Base-by-base conservation (phyloP, 1,284 basidiomycete species). In the Ganoderma sinense region DNA sequence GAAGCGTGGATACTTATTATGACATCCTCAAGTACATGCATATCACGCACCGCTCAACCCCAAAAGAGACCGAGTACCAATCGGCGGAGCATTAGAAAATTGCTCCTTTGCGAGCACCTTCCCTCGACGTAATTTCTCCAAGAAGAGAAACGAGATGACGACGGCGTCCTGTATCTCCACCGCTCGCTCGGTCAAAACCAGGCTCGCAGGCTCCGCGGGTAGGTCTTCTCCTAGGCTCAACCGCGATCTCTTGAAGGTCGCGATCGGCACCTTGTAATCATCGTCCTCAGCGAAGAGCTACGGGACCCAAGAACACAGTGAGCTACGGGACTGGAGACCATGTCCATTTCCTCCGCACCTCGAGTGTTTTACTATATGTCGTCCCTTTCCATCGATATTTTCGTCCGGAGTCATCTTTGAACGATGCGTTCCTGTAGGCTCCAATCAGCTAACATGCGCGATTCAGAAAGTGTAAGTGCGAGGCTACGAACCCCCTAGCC, bases 381-480 rank as follows among this genome's bases (percentile, higher is more conserved):
- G 80, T 80, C 20, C 81, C 80, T 62, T 82, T 82, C 84, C 84
- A 85, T 65, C 81, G 82, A 69, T 81, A 83, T 41, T 78, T 75
- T 43, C 78, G 73, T 4, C 80, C 79, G 8, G 71, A 61, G 16
- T 80, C 73, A 65, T 84, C 83, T 64, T 79, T 71, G 69, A 85
- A 60, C 36, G 48, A 53, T 2, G 48, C 48, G 26, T 53, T 53
- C 10, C 48, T 53, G 14, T 14, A 53, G 48, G 23, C 3, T 14
- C 23, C 11, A 8, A 26, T 23, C 14, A 13, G 26, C 23, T 26
- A 14, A 23, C 23, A 53, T 53, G 23, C 23, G 26, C 23, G 23
- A 26, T 4, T 26, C 26, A 13, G 23, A 4, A 26, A 26, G 13
- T 8, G 13, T 2, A 26, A 23, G 20, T 20, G 10, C 0, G 26